A percentile compares a stretch with the other conserved stretches of the same genome.
phyloP scores from a whole-genome alignment of 176 grass and related monocot species.

The Cenchrus purpureus region DNA sequence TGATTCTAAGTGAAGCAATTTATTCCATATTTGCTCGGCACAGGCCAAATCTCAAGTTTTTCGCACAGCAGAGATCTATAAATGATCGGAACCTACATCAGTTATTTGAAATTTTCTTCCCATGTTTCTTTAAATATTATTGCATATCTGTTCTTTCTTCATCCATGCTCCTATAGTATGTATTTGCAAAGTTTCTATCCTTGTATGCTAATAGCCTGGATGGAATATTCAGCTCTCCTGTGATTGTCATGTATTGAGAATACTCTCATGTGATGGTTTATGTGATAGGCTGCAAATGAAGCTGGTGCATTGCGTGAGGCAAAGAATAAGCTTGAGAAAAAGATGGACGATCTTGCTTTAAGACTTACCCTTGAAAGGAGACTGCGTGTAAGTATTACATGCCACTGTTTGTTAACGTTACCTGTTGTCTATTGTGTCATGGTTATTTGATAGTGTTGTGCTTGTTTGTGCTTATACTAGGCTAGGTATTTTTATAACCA shows the following conservation, averaged over 20 bases:
- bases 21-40: not conserved
- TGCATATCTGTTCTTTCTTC: not conserved
- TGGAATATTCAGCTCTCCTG: slow-evolving; percentile 15
- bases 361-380: slow-evolving; percentile 87
- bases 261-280: slow-evolving; percentile 37
- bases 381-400: slow-evolving; percentile 60
- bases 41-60: not conserved
- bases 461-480: slow-evolving; percentile 18
- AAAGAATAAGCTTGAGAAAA: slow-evolving; percentile 98
- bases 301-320: slow-evolving; percentile 91
- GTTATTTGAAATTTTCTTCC: not conserved
- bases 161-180: not conserved
- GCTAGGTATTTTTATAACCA: not conserved
- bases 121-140: slow-evolving; percentile 1
- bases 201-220: not conserved
- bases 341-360: slow-evolving; percentile 87
- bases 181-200: not conserved
- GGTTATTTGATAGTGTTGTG: slow-evolving; percentile 11
- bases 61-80: not conserved
- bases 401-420: slow-evolving; percentile 12
- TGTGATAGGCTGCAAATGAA: slow-evolving; percentile 89
- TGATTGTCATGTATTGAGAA: slow-evolving; percentile 14
- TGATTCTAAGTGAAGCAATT: slow-evolving; percentile 2
- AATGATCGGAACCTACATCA: not conserved
- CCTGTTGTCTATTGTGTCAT: not conserved